Evolutionary conservation across 2,329 filamentous ascomycete genomes (phyloP).

Genomic region (Penicillium sp.): DNA sequence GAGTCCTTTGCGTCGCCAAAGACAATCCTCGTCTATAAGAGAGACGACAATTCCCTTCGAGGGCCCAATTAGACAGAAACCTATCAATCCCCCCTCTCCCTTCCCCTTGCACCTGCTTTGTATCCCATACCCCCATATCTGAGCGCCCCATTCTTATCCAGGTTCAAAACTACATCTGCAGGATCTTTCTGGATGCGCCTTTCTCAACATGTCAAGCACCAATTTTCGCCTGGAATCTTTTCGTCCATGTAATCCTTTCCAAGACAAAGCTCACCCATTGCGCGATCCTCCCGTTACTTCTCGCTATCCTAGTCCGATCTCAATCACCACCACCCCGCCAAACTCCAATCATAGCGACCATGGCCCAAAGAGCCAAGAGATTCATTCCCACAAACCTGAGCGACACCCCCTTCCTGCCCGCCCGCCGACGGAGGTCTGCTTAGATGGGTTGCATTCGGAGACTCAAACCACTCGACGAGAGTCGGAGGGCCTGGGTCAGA

Average conservation of each 20-base stretch:
- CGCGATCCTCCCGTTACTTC: not conserved
- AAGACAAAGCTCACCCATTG: conserved; percentile 9
- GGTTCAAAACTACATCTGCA: too few species aligned
- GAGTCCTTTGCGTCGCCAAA: not conserved
- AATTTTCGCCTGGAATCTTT: conserved; percentile 12
- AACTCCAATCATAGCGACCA: not conserved
- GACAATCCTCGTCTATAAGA: conserved; percentile 2
- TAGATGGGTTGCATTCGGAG: not conserved
- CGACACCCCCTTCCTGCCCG: conserved; percentile 11
- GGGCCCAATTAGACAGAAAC: not conserved
- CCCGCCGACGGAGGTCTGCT: conserved; percentile 6
- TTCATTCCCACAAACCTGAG: conserved; percentile 5
- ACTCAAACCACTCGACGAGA: not conserved
- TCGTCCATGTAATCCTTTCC: conserved; percentile 12
- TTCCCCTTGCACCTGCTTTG: too few species aligned
- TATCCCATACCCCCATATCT: too few species aligned
- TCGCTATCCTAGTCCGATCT: conserved; percentile 15
- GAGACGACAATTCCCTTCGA: not conserved
- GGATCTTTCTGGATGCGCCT: too few species aligned
- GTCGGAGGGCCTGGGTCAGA: not conserved
- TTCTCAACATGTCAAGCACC: conserved; percentile 3
- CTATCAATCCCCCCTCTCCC: not conserved
- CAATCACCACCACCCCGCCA: conserved; percentile 8
- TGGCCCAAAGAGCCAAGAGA: not conserved
- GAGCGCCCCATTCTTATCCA: too few species aligned